Base-by-base conservation (phyloP, 2,329 filamentous ascomycete species). In the Epichloe uncinata region DNA sequence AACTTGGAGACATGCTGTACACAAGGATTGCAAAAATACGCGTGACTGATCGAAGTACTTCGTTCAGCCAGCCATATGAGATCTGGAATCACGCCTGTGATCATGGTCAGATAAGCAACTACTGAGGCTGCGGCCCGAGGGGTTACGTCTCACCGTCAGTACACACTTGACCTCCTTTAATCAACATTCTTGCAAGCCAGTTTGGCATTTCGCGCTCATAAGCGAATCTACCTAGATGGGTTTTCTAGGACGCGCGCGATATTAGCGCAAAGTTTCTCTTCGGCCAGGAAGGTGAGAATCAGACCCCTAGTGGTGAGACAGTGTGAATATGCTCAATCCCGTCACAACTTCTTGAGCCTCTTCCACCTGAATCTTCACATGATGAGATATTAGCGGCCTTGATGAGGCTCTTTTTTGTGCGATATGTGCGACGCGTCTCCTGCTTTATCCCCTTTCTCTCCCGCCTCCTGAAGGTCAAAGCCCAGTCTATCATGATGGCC, bases 1-100 rank as follows among this genome's bases (percentile, higher is more conserved):
- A 94, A 73, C 60, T 95, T 95, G 47, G 85, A 87, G 26, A 97
- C 75, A 60, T 96, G 90, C 45, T 81, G 74, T 0, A 88, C 84
- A 45, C 74, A 73, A 1, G 84, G 77, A 59, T 89, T 81, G 63
- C 90, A 96, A 35, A 95, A 71, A 59, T 89, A 95, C 5, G 87
- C 86, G 55, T 79, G 79, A 48, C 78, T 71, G 1, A 87, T 85
- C 4, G 56, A 56, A 0, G 54, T 45, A 58, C 85, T 87, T 50
- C 84, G 73, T 40, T 82, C 73, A 42, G 86, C 77, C 11, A 89
- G 69, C 53, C 77, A 74, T 18, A 72, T 67, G 20, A 91, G 68
- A 2, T 82, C 74, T 0, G 78, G 75, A 49, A 89, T 72, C 9
- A 88, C 69, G 12, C 75, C 75, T 63, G 58, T 52, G 1, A 61